These are phyloP conservation scores for Cutaneotrichosporon sp. DNA, from an alignment of 1,284 basidiomycete species.

Conservation along the genomic window DNA sequence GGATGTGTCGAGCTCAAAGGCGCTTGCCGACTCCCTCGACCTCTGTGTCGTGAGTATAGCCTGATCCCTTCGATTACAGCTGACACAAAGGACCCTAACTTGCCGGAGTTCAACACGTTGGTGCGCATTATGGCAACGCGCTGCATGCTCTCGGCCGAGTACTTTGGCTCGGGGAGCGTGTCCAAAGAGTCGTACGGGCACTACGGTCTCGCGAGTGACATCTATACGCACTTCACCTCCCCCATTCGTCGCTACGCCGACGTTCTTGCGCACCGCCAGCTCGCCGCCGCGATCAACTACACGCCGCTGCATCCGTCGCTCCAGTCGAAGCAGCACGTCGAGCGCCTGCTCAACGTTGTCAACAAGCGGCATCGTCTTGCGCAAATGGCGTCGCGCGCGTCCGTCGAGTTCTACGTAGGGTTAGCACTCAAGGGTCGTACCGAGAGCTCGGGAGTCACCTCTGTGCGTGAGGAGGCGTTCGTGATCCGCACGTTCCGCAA, in stretches of 20 bases:
- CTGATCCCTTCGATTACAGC: neutral
- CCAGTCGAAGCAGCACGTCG: conserved; percentile 86
- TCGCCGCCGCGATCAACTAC: conserved; percentile 85
- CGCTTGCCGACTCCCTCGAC: conserved; percentile 87
- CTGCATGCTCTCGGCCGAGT: conserved; percentile 98
- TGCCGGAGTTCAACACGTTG: conserved; percentile 92
- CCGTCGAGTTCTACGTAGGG: conserved; percentile 96
- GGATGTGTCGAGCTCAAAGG: conserved; percentile 87
- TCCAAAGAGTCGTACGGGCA: conserved; percentile 90
- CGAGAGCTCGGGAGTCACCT: conserved; percentile 45
- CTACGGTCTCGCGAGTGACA: conserved; percentile 92
- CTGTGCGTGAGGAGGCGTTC: conserved; percentile 75
- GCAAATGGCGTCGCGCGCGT: conserved; percentile 93
- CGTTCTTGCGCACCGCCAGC: conserved; percentile 90
- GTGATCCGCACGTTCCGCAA: conserved; percentile 94
- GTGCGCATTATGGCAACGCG: conserved; percentile 99
- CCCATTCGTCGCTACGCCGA: conserved; percentile 94
- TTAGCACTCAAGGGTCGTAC: conserved; percentile 77
- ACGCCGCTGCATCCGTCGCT: conserved; percentile 78
- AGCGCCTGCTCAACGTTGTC: conserved; percentile 77
- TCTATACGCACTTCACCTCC: conserved; percentile 97
- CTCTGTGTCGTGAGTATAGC: conserved; percentile 69
- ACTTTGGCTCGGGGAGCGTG: conserved; percentile 94
- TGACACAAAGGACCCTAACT: conserved; percentile 64
- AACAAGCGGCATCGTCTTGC: conserved; percentile 93